Conservation (phyloP, 305 asterid genomes). For the Fraxinus nigra region DNA sequence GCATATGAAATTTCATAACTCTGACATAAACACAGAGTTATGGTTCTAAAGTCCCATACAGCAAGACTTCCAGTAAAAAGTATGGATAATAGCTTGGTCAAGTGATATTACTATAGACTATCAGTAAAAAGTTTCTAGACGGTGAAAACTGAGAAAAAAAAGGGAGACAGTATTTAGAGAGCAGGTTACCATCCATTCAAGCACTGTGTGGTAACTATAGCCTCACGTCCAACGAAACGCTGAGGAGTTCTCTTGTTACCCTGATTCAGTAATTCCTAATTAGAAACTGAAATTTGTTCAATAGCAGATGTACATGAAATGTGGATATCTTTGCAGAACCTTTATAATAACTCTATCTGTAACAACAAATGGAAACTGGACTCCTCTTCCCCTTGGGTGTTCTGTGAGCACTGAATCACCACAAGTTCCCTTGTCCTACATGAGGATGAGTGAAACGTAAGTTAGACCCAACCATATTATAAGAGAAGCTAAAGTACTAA, state of each 20-base stretch:
- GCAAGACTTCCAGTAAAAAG: background rate
- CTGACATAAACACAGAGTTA: background rate
- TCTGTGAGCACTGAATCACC: slow-evolving; percentile 53
- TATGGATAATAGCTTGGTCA: background rate
- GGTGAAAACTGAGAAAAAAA: background rate
- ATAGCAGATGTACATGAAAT: slow-evolving; percentile 23
- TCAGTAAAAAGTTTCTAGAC: background rate
- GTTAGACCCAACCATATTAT: background rate
- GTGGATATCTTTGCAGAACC: slow-evolving; percentile 42
- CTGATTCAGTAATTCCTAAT: slow-evolving; percentile 46
- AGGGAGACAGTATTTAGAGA: background rate
- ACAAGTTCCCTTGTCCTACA: slow-evolving; percentile 63
- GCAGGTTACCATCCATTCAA: slow-evolving; percentile 84
- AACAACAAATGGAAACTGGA: slow-evolving; percentile 82
- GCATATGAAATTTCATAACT: background rate
- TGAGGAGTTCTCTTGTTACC: slow-evolving; percentile 97
- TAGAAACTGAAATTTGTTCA: slow-evolving; percentile 29
- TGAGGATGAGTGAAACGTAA: slow-evolving; percentile 13
- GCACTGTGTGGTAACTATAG: slow-evolving; percentile 88
- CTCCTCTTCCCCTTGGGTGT: slow-evolving; percentile 68
- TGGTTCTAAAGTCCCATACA: background rate
- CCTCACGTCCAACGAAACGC: slow-evolving; percentile 94
- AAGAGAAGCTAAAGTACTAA: slow-evolving; percentile 8
- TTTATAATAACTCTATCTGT: slow-evolving; percentile 82
- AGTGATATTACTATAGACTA: background rate